These are phyloP conservation scores for Penicillium digitatum DNA, from an alignment of 2,329 filamentous ascomycete genomes.

Conservation along the genomic window DNA sequence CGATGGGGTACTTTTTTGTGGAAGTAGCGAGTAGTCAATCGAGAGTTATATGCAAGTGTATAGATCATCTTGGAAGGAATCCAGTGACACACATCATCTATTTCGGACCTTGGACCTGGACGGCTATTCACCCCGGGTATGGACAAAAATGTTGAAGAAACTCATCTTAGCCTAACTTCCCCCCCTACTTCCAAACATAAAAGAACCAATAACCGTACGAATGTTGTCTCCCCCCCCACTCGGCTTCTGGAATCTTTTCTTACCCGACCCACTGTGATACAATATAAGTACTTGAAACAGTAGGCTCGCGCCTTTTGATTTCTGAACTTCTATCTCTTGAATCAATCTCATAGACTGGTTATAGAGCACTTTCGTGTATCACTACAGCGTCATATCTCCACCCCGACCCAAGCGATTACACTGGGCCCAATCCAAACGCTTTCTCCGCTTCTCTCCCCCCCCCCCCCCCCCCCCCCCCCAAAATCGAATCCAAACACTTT, in stretches of 20 bases:
- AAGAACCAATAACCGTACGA: neutral
- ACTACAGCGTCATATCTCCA: conserved; percentile 21
- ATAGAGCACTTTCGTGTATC: conserved; percentile 10
- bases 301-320: conserved; percentile 8
- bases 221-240: conserved; percentile 19
- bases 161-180: neutral
- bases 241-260: conserved; percentile 28
- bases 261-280: conserved; percentile 23
- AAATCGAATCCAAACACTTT: neutral
- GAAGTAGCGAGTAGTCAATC: neutral
- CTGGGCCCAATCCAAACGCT: conserved; percentile 6
- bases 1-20: neutral
- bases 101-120: neutral
- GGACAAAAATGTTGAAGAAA: neutral
- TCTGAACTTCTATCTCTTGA: neutral
- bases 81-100: neutral
- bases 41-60: neutral
- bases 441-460: neutral
- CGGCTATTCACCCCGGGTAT: neutral
- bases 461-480: too few species aligned
- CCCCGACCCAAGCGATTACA: conserved; percentile 8
- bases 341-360: neutral
- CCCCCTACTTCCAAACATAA: neutral
- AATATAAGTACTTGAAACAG: conserved; percentile 29
- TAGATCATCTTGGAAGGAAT: too few species aligned